These are phyloP conservation scores for Biscogniauxia sp. DNA, from an alignment of 2,329 filamentous ascomycete species.

Conservation along the genomic window DNA sequence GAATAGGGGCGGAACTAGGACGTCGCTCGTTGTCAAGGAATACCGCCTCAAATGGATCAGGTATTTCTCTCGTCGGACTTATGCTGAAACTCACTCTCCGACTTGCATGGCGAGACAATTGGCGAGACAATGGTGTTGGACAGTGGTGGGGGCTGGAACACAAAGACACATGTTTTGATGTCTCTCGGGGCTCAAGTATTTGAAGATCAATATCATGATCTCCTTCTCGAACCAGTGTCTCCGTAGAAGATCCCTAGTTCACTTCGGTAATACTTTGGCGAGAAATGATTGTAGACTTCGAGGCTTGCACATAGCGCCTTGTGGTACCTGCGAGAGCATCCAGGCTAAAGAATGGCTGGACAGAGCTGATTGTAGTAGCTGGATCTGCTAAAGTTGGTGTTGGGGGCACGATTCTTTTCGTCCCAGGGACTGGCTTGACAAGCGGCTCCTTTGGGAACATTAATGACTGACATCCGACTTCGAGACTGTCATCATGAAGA, in stretches of 20 bases:
- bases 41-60: not conserved
- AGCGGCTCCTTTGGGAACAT: conserved; percentile 18
- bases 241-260: conserved; percentile 24
- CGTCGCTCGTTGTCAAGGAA: conserved; percentile 5
- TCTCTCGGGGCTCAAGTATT: conserved; percentile 1
- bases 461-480: conserved; percentile 19
- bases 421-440: conserved; percentile 17
- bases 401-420: conserved; percentile 22
- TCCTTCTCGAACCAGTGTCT: conserved; percentile 4
- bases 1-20: conserved; percentile 21
- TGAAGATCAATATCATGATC: not conserved
- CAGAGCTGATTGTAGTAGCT: conserved; percentile 30
- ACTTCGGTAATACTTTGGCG: conserved; percentile 34
- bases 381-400: conserved; percentile 26
- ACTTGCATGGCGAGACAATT: conserved; percentile 4
- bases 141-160: conserved; percentile 4
- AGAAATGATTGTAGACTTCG: conserved; percentile 29
- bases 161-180: conserved; percentile 8
- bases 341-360: conserved; percentile 26
- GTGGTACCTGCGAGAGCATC: conserved; percentile 4
- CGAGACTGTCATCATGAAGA: conserved; percentile 13
- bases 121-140: conserved; percentile 15
- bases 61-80: not conserved
- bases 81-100: conserved; percentile 7
- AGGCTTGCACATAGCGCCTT: not conserved